A percentile compares a stretch with the other conserved stretches of the same genome.
These are phyloP conservation scores for Primulina huaijiensis DNA, from an alignment of 257 asterid species.

Conservation along the genomic window DNA sequence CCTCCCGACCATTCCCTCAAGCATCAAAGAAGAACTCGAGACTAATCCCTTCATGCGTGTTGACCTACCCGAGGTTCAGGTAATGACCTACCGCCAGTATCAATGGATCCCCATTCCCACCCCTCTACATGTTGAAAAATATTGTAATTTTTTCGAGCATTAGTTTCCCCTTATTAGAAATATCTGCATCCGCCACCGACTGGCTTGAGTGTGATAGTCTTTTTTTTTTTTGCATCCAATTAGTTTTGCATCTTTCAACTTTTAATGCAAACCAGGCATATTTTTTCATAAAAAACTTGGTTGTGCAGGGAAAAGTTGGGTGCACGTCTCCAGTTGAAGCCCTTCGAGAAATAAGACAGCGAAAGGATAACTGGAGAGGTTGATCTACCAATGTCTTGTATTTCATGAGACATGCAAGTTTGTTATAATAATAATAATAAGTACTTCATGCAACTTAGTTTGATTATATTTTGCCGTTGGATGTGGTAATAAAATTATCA, in stretches of 20 bases:
- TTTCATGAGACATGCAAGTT: not conserved
- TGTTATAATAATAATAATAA: not conserved
- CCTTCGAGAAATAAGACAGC: constrained; percentile 57
- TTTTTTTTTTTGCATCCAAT: not conserved
- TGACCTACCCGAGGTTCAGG: constrained; percentile 86
- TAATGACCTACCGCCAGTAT: constrained; percentile 18
- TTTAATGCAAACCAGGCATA: not conserved
- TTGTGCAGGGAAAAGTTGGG: constrained; percentile 61
- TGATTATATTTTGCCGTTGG: not conserved
- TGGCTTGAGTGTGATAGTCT: not conserved
- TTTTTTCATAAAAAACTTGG: not conserved
- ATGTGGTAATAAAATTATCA: not conserved
- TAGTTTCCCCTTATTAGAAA: not conserved
- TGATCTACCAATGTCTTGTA: constrained; percentile 13
- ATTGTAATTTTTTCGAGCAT: not conserved
- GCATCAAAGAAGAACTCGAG: constrained; percentile 77
- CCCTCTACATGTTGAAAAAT: not conserved
- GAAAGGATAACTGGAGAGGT: constrained; percentile 79
- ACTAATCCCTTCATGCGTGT: constrained; percentile 94
- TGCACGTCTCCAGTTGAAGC: constrained; percentile 82
- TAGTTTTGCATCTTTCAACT: not conserved
- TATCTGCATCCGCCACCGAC: not conserved
- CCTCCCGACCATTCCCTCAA: constrained; percentile 90
- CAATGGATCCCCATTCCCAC: not conserved
- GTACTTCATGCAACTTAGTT: not conserved